These are phyloP conservation scores for Sugiyamaella smithiae DNA, from an alignment of 805 yeast genomes.

Conservation along the genomic window DNA sequence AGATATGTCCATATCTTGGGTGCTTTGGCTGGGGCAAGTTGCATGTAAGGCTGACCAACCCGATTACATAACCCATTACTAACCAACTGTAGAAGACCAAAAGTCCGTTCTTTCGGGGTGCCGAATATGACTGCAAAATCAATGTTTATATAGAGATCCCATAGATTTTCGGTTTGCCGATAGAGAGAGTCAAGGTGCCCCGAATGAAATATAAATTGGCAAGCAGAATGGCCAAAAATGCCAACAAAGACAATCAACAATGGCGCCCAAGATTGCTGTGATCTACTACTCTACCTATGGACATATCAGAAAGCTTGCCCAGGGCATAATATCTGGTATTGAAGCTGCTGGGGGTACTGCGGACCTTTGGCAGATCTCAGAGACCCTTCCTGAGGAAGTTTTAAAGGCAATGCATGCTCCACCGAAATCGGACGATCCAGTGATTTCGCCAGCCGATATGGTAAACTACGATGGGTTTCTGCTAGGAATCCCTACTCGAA, in stretches of 20 bases:
- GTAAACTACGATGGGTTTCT: constrained; percentile 66
- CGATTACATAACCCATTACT: too few relatives aligned
- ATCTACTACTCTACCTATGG: constrained; percentile 80
- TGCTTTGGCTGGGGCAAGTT: too few relatives aligned
- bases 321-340: constrained; percentile 64
- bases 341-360: constrained; percentile 67
- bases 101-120: too few relatives aligned
- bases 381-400: constrained; percentile 64
- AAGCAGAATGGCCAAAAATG: too few relatives aligned
- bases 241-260: too few relatives aligned
- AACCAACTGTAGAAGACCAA: too few relatives aligned
- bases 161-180: background rate
- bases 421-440: constrained; percentile 44
- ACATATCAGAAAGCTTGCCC: constrained; percentile 68
- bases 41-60: too few relatives aligned
- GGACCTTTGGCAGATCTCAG: constrained; percentile 74
- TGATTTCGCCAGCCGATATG: constrained; percentile 54
- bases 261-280: constrained; percentile 58
- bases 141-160: too few relatives aligned
- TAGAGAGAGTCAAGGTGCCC: background rate
- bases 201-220: background rate
- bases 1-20: background rate
- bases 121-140: too few relatives aligned
- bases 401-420: constrained; percentile 65
- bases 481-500: constrained; percentile 81